Percentiles rank a stretch among this genome's conserved stretches.
Evolutionary conservation across 2,329 filamentous ascomycete species (phyloP).

Genomic region (Tolypocladium pustulatum): DNA sequence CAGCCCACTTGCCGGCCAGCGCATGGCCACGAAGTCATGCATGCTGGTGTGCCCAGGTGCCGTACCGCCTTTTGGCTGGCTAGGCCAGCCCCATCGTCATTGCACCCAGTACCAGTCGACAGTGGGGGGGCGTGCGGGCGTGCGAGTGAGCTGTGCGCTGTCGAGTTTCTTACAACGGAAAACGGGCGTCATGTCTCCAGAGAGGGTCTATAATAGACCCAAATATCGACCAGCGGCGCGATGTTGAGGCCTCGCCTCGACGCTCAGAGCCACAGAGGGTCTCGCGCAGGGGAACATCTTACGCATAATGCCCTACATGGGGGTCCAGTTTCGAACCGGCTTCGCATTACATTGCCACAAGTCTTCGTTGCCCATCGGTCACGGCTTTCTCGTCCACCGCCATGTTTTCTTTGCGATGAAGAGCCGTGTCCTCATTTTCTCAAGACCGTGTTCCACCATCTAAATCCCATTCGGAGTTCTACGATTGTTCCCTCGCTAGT

Average conservation of each 20-base stretch:
- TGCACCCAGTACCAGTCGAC: background rate
- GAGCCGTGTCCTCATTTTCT: background rate
- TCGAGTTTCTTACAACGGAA: background rate
- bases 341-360: slow-evolving; percentile 1
- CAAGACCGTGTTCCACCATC: background rate
- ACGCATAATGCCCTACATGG: background rate
- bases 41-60: slow-evolving; percentile 10
- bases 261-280: background rate
- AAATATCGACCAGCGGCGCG: background rate
- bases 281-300: background rate
- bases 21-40: slow-evolving; percentile 19
- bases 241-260: background rate
- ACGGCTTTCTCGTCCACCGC: background rate
- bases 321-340: slow-evolving; percentile 1
- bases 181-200: background rate
- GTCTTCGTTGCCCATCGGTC: background rate
- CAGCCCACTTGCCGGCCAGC: slow-evolving; percentile 7
- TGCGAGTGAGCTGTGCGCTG: background rate
- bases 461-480: background rate
- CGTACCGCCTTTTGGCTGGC: slow-evolving; percentile 1
- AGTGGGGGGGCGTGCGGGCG: background rate
- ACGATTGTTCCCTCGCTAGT: background rate
- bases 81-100: background rate
- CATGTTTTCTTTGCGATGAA: background rate
- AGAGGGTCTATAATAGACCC: background rate